Evolutionary conservation across 139 green algal species (phyloP).

Genomic region (Nannochloris sp.): DNA sequence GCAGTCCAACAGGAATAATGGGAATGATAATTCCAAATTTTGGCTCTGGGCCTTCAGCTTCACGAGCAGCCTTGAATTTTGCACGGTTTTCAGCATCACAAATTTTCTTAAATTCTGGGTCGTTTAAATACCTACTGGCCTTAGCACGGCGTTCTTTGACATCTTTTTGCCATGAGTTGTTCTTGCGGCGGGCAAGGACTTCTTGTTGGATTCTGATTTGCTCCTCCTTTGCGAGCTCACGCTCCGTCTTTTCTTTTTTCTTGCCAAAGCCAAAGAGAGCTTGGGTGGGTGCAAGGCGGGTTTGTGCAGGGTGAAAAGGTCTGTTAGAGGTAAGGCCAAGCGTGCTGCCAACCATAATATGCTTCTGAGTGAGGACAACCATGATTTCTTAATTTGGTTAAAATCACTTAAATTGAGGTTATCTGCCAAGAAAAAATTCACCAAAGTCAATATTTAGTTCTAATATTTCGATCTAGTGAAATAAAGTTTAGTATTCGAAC

Average conservation of each 20-base stretch:
- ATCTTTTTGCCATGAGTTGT: slow-evolving; percentile 35
- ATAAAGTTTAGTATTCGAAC: too few relatives aligned
- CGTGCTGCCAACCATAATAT: too few relatives aligned
- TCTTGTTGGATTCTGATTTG: slow-evolving; percentile 31
- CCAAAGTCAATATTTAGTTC: too few relatives aligned
- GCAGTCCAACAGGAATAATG: slow-evolving; percentile 24
- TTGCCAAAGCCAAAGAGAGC: slow-evolving; percentile 11
- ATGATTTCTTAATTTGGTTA: too few relatives aligned
- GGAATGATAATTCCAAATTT: slow-evolving; percentile 35
- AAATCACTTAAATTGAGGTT: too few relatives aligned
- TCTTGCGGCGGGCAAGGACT: slow-evolving; percentile 27
- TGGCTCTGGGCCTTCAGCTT: slow-evolving; percentile 25
- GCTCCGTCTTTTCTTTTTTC: slow-evolving; percentile 13
- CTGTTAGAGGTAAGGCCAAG: too few relatives aligned
- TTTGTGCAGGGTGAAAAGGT: too few relatives aligned
- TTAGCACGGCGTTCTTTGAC: slow-evolving; percentile 29
- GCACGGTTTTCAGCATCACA: slow-evolving; percentile 34
- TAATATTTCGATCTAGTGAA: too few relatives aligned
- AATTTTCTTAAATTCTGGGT: slow-evolving; percentile 47
- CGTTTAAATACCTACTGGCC: slow-evolving; percentile 24
- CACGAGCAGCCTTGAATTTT: slow-evolving; percentile 22
- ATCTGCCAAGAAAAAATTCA: too few relatives aligned
- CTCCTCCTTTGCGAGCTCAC: slow-evolving; percentile 25
- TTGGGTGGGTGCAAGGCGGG: background rate
- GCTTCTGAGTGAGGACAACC: too few relatives aligned